Conservation (phyloP, 2,329 filamentous ascomycete genomes). For the Xylaria sp. region DNA sequence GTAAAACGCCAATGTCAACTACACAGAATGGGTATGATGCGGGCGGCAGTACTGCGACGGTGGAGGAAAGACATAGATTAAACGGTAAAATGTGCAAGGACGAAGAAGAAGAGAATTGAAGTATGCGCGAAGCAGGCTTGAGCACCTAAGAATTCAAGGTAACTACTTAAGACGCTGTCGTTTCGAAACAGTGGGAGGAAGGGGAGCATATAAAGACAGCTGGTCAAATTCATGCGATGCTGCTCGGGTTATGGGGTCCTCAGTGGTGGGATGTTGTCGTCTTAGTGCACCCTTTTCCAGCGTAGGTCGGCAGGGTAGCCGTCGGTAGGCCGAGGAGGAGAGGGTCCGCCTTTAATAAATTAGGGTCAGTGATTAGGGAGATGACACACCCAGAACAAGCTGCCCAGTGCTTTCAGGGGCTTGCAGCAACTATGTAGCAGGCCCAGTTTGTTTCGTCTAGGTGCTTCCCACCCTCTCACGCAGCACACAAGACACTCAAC, state of each 20-base stretch:
- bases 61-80: constrained; percentile 31
- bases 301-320: background rate
- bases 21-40: constrained; percentile 10
- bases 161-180: background rate
- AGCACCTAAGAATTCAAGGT: constrained; percentile 15
- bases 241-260: constrained; percentile 17
- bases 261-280: constrained; percentile 32
- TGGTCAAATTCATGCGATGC: constrained; percentile 40
- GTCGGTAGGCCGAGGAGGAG: constrained; percentile 25
- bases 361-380: constrained; percentile 33
- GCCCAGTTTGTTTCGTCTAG: background rate
- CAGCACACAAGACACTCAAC: too few relatives aligned
- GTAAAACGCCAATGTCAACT: constrained; percentile 26
- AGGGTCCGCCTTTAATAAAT: constrained; percentile 40
- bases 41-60: constrained; percentile 19
- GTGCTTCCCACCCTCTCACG: too few relatives aligned
- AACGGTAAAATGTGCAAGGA: background rate
- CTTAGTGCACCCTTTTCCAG: constrained; percentile 10
- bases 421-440: constrained; percentile 15
- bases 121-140: constrained; percentile 3
- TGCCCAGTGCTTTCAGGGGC: constrained; percentile 37
- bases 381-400: constrained; percentile 26
- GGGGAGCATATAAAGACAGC: constrained; percentile 36
- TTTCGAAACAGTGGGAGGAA: constrained; percentile 10
- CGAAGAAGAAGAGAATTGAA: background rate